A percentile compares a stretch with the other conserved stretches of the same genome.
Evolutionary conservation across 129 eudicot genomes (phyloP).

Genomic region (Flaveria robusta): DNA sequence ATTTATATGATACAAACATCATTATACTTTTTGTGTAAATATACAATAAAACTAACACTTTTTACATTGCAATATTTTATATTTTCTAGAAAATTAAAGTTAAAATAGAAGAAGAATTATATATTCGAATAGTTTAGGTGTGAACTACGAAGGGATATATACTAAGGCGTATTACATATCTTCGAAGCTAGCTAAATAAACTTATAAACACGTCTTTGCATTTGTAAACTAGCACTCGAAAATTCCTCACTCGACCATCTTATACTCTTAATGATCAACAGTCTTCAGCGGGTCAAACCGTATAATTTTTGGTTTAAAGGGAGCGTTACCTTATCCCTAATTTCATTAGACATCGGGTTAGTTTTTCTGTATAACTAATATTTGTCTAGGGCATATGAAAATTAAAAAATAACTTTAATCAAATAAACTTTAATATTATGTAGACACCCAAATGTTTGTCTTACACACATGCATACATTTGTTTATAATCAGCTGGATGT

Average conservation of each 20-base stretch:
- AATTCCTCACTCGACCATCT: not conserved
- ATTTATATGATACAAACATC: too few species aligned
- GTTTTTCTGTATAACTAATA: not conserved
- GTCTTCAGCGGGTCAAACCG: too few species aligned
- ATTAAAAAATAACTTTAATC: not conserved
- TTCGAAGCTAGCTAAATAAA: not conserved
- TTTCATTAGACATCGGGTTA: not conserved
- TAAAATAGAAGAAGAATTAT: too few species aligned
- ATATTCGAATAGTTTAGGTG: too few species aligned
- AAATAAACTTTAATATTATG: not conserved
- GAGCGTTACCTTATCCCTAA: not conserved
- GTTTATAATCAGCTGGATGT: constrained; percentile 30
- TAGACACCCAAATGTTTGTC: not conserved
- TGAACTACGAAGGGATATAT: too few species aligned
- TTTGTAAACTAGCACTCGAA: not conserved
- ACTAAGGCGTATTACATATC: not conserved
- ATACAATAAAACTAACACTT: too few species aligned
- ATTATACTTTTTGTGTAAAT: too few species aligned
- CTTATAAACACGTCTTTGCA: not conserved
- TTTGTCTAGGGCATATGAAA: not conserved
- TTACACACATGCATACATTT: not conserved
- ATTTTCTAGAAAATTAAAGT: too few species aligned
- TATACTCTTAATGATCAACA: not conserved
- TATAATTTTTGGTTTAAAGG: too few species aligned
- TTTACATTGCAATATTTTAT: too few species aligned